phyloP scores from a whole-genome alignment of 192 early-diverging fungal genomes.

The Entomortierella parvispora region DNA sequence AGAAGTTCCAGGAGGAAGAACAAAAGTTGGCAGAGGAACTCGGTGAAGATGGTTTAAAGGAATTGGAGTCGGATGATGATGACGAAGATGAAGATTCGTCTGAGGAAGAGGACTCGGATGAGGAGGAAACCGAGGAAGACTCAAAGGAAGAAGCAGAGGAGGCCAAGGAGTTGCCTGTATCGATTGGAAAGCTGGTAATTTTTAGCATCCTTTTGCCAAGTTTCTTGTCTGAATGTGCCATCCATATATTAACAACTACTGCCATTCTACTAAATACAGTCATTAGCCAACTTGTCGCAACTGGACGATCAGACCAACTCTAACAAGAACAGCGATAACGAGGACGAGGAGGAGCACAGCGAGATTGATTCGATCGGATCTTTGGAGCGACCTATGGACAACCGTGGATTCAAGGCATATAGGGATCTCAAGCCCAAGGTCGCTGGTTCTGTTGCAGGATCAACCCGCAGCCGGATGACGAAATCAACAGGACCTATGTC shows the following conservation, averaged over 20 bases:
- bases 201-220: background rate
- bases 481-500: constrained; percentile 46
- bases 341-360: constrained; percentile 46
- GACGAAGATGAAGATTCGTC: constrained; percentile 28
- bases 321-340: constrained; percentile 19
- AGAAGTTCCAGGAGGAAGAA: constrained; percentile 64
- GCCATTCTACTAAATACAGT: too few species aligned
- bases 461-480: constrained; percentile 35
- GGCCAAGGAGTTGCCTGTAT: constrained; percentile 21
- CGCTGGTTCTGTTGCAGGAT: constrained; percentile 33
- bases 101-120: constrained; percentile 34
- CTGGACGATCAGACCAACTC: constrained; percentile 20
- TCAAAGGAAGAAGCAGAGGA: constrained; percentile 10
- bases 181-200: constrained; percentile 35
- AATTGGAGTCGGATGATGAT: background rate
- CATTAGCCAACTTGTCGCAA: constrained; percentile 43
- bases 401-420: constrained; percentile 62
- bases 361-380: constrained; percentile 44
- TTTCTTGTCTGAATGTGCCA: background rate
- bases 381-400: constrained; percentile 51
- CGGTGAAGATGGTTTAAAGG: constrained; percentile 36
- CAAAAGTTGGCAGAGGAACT: constrained; percentile 26
- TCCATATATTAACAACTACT: too few species aligned
- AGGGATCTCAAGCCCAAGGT: constrained; percentile 52
- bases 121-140: constrained; percentile 26